Evolutionary conservation across 352 stramenopile species (phyloP).

Genomic region (Globisporangium nodosum): DNA sequence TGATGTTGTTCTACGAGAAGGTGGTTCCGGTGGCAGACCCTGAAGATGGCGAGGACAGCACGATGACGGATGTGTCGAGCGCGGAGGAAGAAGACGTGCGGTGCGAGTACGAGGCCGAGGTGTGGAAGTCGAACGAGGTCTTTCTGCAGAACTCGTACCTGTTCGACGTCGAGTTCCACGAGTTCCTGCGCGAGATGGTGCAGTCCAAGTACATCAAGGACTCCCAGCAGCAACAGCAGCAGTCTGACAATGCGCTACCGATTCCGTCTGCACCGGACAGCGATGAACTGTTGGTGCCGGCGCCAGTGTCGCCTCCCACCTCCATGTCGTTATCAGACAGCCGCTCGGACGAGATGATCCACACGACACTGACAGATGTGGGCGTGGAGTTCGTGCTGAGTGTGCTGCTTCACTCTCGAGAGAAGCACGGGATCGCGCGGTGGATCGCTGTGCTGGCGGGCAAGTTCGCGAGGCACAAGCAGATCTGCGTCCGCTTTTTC

Average conservation of each 20-base stretch:
- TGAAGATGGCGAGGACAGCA: constrained; percentile 20
- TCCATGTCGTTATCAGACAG: constrained; percentile 13
- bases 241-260: background rate
- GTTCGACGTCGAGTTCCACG: constrained; percentile 94
- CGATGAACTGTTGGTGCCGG: constrained; percentile 6
- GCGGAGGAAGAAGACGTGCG: constrained; percentile 21
- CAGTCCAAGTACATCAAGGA: constrained; percentile 80
- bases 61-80: constrained; percentile 11
- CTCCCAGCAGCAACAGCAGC: background rate
- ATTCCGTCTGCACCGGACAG: constrained; percentile 6
- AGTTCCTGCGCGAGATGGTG: constrained; percentile 90
- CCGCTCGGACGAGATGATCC: constrained; percentile 46
- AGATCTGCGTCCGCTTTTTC: constrained; percentile 70
- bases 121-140: constrained; percentile 92
- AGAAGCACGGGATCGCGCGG: constrained; percentile 81
- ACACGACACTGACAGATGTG: constrained; percentile 71
- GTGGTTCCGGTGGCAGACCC: constrained; percentile 50
- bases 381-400: constrained; percentile 85
- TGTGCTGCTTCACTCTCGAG: constrained; percentile 82
- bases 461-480: constrained; percentile 72
- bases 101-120: constrained; percentile 87
- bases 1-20: constrained; percentile 99
- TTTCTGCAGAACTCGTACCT: constrained; percentile 95
- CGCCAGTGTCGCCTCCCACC: constrained; percentile 10
- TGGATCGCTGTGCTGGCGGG: constrained; percentile 74